A percentile compares a stretch with the other conserved stretches of the same genome.
Evolutionary conservation across 352 stramenopile species (phyloP).

Genomic region (Thalassiosira ordinaria): DNA sequence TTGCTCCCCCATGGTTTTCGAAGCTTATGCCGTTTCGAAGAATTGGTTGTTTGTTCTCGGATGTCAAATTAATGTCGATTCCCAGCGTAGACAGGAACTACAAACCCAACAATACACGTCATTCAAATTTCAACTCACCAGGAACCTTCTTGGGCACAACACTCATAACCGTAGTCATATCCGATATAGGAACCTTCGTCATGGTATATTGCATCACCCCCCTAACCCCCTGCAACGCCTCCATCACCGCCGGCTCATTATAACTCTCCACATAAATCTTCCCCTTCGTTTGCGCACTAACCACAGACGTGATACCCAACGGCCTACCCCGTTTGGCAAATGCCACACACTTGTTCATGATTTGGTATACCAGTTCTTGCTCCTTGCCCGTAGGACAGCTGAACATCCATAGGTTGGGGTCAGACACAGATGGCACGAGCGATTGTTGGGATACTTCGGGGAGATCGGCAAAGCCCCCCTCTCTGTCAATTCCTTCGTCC

Average conservation of each 20-base stretch:
- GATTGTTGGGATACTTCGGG: conserved; percentile 82
- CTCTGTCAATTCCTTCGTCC: conserved; percentile 25
- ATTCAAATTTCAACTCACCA: conserved; percentile 73
- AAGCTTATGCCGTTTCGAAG: no score
- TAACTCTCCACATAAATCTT: conserved; percentile 87
- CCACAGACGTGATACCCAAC: conserved; percentile 82
- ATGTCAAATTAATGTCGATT: no score
- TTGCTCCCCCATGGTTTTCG: no score
- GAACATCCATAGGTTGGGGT: conserved; percentile 87
- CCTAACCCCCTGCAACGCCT: conserved; percentile 83
- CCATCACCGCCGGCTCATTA: conserved; percentile 82
- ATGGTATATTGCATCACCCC: conserved; percentile 83
- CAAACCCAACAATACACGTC: no score
- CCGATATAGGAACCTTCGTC: conserved; percentile 80
- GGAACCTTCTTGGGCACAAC: conserved; percentile 82
- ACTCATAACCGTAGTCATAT: conserved; percentile 88
- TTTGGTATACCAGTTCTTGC: conserved; percentile 83
- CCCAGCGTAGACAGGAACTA: no score
- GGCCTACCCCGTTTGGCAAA: conserved; percentile 75
- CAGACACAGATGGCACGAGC: conserved; percentile 81
- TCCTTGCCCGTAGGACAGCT: conserved; percentile 82
- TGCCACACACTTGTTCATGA: conserved; percentile 87
- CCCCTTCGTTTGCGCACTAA: conserved; percentile 80
- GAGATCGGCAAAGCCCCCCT: no score
- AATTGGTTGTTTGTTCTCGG: no score